Evolutionary conservation across 2,329 filamentous ascomycete genomes (phyloP).

Genomic region (Nemania bipapillata): DNA sequence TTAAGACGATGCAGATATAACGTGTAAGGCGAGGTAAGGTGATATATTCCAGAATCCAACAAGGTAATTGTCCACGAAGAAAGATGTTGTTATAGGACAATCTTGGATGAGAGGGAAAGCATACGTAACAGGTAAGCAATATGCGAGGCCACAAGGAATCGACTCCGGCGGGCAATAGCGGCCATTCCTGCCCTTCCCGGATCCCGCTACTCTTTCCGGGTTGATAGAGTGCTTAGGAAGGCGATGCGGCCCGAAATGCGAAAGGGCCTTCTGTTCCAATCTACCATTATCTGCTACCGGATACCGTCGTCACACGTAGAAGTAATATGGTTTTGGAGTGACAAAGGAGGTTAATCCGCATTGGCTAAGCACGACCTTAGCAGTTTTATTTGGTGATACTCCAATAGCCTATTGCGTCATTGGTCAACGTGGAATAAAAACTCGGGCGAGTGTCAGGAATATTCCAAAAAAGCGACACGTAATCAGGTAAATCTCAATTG

Average conservation of each 20-base stretch:
- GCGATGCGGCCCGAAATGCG: too few relatives aligned
- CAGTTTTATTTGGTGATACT: neutral
- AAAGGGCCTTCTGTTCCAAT: too few relatives aligned
- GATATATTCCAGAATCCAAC: neutral
- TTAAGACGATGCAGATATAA: neutral
- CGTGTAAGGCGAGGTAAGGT: neutral
- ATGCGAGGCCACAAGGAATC: neutral
- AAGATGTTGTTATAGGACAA: neutral
- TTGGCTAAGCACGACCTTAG: neutral
- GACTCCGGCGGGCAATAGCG: neutral
- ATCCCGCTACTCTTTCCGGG: neutral
- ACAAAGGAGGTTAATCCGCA: neutral
- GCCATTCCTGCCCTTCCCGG: neutral
- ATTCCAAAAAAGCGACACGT: slow-evolving; percentile 27
- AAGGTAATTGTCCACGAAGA: neutral
- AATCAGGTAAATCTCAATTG: slow-evolving; percentile 46
- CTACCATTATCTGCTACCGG: neutral
- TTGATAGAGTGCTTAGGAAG: neutral
- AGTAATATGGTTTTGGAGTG: neutral
- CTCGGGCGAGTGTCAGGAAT: slow-evolving; percentile 7
- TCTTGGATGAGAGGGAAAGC: neutral
- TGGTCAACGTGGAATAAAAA: neutral
- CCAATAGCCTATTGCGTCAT: neutral
- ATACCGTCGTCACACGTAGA: neutral
- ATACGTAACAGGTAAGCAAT: neutral